A percentile compares a stretch with the other conserved stretches of the same genome.
These are phyloP conservation scores for Boletus rex-veris DNA, from an alignment of 768 basidiomycete genomes.

Conservation along the genomic window DNA sequence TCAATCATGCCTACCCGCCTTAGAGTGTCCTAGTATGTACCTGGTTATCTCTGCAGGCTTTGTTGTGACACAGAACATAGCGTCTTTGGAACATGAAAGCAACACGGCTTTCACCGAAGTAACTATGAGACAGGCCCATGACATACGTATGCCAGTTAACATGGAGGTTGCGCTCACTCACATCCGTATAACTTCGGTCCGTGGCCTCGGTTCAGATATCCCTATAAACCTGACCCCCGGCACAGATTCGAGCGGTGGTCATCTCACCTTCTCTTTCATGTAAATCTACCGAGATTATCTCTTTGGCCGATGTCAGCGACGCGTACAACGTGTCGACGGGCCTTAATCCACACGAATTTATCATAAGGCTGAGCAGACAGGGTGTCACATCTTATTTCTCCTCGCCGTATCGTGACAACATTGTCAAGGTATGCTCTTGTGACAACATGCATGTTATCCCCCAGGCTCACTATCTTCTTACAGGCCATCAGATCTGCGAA, in stretches of 20 bases:
- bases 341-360: conserved; percentile 75
- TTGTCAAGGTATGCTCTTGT: conserved; percentile 59
- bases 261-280: conserved; percentile 68
- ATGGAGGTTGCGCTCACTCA: conserved; percentile 67
- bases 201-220: conserved; percentile 19
- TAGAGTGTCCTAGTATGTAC: conserved; percentile 55
- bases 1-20: conserved; percentile 40
- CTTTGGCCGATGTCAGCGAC: conserved; percentile 79
- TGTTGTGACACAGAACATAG: conserved; percentile 35
- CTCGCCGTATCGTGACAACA: conserved; percentile 61
- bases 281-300: conserved; percentile 79
- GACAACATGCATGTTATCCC: neutral
- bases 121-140: conserved; percentile 61
- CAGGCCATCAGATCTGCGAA: conserved; percentile 78
- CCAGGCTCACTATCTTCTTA: neutral
- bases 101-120: conserved; percentile 55
- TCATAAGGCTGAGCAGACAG: conserved; percentile 69
- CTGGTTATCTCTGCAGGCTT: neutral
- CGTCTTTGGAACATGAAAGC: conserved; percentile 58
- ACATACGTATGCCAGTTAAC: conserved; percentile 68
- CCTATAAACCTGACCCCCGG: conserved; percentile 3
- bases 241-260: conserved; percentile 63
- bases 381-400: conserved; percentile 75
- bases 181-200: conserved; percentile 72
- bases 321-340: conserved; percentile 79